These are phyloP conservation scores for Suillus luteus DNA, from an alignment of 768 basidiomycete genomes.

Conservation along the genomic window DNA sequence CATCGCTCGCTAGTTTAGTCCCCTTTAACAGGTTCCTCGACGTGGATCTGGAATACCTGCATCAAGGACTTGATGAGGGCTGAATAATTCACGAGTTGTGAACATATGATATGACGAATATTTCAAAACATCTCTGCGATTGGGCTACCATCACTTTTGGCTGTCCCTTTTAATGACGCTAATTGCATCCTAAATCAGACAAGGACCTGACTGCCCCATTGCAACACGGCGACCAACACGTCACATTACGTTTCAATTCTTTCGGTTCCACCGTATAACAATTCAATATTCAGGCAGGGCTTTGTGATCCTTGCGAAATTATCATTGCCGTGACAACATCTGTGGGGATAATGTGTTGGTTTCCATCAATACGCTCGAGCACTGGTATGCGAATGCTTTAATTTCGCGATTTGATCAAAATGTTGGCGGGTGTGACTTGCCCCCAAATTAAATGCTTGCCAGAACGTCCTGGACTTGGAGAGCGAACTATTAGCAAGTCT, in stretches of 20 bases:
- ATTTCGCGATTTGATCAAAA: not conserved
- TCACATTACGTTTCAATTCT: not conserved
- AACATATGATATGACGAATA: not conserved
- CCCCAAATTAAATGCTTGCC: not conserved
- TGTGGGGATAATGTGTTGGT: not conserved
- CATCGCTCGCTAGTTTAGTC: not conserved
- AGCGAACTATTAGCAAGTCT: not conserved
- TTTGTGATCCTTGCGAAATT: not conserved
- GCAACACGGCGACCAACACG: not conserved
- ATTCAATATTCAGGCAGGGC: not conserved
- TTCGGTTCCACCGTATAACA: not conserved
- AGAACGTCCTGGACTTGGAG: not conserved
- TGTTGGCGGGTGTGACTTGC: not conserved
- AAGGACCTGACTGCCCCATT: not conserved
- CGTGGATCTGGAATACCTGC: not conserved
- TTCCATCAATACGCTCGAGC: not conserved
- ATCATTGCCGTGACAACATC: not conserved
- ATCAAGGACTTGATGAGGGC: not conserved
- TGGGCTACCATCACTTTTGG: not conserved
- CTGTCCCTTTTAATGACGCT: not conserved
- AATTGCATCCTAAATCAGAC: not conserved
- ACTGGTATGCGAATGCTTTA: not conserved
- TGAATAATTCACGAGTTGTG: not conserved
- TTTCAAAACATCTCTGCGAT: not conserved
- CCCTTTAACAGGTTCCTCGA: not conserved